Evolutionary conservation across 306 rosid genomes (phyloP), one percentile per base, ranked within the genome.

Genomic region (Ormosia emarginata): DNA sequence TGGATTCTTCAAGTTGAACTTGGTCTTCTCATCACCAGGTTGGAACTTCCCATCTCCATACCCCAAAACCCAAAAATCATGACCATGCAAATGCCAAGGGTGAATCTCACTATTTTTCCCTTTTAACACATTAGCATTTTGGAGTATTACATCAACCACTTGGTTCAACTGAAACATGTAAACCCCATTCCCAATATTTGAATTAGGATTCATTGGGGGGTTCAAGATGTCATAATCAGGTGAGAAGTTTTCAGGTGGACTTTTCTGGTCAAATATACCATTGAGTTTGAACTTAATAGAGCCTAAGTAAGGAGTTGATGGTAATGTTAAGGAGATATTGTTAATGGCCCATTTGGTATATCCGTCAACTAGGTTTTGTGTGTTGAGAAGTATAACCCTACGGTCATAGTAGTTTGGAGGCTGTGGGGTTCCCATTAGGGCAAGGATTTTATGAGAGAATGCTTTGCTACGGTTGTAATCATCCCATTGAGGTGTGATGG

Each of bases 71-170:
- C 97, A 93, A 32, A 93, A 93, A n/a, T 93, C 95, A 49, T 91
- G 97, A 3, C 97, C 94, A 39, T 91, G 97, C 75, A 93, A 65
- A 74, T 91, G 95, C 97, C 97, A 91, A 0, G 95, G 95, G 32
- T 91, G 95, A 10, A 86, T 89, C 29, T 92, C 94, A 32, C 94
- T 92, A 0, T 12, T 49, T 3, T 70, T 81, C 0, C 3, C 71
- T 0, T 0, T 15, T n/a, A 89, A 0, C 0, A 83, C 88, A 46
- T 89, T 91, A 0, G 97, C 86, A 24, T 91, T 93, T 74, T 93
- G 94, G 0, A 91, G 87, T 6, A 93, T 87, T 49, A 93, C 87
- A 34, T 93, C 95, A 13, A 93, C 90, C 0, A 84, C 86, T 1
- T 79, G 46, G 14, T 82, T 70, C 6, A 85, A 3, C 1, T n/a